Evolutionary conservation across 2,329 filamentous ascomycete species (phyloP), one percentile per base, ranked within the genome.

Genomic region (Exophiala sideris): DNA sequence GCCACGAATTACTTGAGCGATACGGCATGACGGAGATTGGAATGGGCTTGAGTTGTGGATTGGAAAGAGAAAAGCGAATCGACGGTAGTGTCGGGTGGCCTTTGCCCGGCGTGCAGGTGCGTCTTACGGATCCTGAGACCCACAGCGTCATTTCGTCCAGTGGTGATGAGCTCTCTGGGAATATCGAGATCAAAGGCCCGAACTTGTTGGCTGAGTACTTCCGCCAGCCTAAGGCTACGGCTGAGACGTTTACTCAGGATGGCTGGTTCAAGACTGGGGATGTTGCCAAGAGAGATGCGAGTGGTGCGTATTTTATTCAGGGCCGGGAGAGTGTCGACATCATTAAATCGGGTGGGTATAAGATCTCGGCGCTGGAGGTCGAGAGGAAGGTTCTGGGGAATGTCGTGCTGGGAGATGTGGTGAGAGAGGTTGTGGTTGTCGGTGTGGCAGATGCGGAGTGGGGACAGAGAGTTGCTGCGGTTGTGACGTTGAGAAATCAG

Each of bases 201-300:
- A 74, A 73, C 33, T 66, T 76, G 34, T 76, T 76, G 56, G 59
- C 61, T 3, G 71, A 75, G 53, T 74, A 74, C 50, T 74, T 54
- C 34, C 44, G 52, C 1, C 52, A 50, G 14, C 16, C 69, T 64
- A 49, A 67, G 66, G 46, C 62, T 54, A 49, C 62, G n/a, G 50
- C 45, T 21, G 59, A 60, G 40, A 48, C 59, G 9, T 59, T 60
- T 21, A 62, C 62, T 9, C 39, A 40, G 12, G 66, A 96, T 65
- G 91, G 91, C 41, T 97, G 92, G 91, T 99, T 99, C 80, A 95
- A 90, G 73, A 99, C 94, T 0, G 94, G 94, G 38, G 94, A 99
- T 70, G 86, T 99, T 2, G 92, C 94, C 0, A 70, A 96, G 69
- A 91, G 91, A 65, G 85, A 92, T 71, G 69, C 76, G 39, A 79